A percentile compares a stretch with the other conserved stretches of the same genome.
These are phyloP conservation scores for Mucor sp. DNA, from an alignment of 371 early-diverging fungal species.

Conservation along the genomic window DNA sequence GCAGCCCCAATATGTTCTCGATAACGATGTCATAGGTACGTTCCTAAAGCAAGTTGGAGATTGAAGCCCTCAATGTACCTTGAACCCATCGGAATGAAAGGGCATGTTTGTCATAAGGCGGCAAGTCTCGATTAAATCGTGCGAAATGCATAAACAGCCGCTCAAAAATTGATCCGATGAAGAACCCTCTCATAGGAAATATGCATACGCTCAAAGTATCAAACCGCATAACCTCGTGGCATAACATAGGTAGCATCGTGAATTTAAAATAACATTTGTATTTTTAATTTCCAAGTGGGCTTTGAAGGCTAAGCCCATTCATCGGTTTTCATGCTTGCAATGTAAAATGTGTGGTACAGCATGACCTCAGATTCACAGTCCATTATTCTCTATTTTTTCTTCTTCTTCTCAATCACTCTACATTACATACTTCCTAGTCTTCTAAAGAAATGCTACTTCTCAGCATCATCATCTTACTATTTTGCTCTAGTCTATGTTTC, in stretches of 20 bases:
- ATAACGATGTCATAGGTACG: background rate
- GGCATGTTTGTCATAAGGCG: background rate
- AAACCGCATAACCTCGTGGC: background rate
- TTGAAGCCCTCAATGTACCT: background rate
- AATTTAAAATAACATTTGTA: background rate
- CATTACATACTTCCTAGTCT: constrained; percentile 1
- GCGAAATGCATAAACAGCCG: background rate
- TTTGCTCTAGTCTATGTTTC: constrained; percentile 12
- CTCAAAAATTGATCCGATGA: no score
- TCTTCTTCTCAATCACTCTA: background rate
- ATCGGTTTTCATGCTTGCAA: background rate
- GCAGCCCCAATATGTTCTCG: background rate
- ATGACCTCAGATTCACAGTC: background rate
- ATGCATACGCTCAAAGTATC: no score
- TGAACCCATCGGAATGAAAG: background rate
- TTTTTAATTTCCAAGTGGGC: background rate
- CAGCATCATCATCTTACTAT: background rate
- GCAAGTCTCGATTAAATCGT: background rate
- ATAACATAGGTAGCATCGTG: background rate
- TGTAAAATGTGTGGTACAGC: background rate
- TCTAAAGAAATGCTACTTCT: background rate
- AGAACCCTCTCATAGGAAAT: no score
- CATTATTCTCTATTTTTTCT: background rate
- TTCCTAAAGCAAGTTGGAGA: background rate
- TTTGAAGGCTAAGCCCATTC: background rate